Evolutionary conservation across 176 grass and related monocot genomes (phyloP), one percentile per base, ranked within the genome.

Genomic region (Pontederia crassipes): DNA sequence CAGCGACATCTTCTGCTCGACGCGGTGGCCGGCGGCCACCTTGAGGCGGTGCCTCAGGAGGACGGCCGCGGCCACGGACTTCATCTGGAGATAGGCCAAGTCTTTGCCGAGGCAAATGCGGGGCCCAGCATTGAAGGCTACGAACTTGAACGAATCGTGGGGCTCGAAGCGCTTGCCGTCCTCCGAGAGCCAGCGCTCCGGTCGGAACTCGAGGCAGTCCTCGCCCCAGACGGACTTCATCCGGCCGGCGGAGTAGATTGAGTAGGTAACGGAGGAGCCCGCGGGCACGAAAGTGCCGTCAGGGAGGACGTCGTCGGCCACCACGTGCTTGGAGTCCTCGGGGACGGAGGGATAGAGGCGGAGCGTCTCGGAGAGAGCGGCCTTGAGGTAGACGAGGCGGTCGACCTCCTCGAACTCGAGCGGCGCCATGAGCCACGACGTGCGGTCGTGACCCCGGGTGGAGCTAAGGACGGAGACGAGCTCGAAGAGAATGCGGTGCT

Each of bases 1-100:
- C 32, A 98, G 93, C 16, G 93, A 98, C 93, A 98, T 98, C 84
- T 98, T 98, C 82, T 98, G 93, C 72, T 98, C 87, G 58, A 98
- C 81, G 64, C 74, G 78, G 73, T 98, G 93, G 45, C 87, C 84
- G 8, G 74, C 50, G 16, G 71, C 86, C 10, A 96, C 91, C 5
- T 50, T 68, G 4, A 95, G 80, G 65, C 91, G 78, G 70, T 95
- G 71, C 26, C 86, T 77, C 17, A 95, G 91, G 50, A 96, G 83
- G 75, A 90, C 80, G 61, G 79, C 85, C 0, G 83, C 83, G 8
- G 86, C 91, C 63, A 96, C 80, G 83, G 82, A 87, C 80, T 96
- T 96, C 91, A 96, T 96, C 79, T 96, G 91, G 58, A 96, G 91
- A 83, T 90, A 96, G 9, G 91, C 91, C 8, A 96, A 78, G 69